phyloP scores from a whole-genome alignment of 2,329 filamentous ascomycete genomes.

The Myotisia sp. region DNA sequence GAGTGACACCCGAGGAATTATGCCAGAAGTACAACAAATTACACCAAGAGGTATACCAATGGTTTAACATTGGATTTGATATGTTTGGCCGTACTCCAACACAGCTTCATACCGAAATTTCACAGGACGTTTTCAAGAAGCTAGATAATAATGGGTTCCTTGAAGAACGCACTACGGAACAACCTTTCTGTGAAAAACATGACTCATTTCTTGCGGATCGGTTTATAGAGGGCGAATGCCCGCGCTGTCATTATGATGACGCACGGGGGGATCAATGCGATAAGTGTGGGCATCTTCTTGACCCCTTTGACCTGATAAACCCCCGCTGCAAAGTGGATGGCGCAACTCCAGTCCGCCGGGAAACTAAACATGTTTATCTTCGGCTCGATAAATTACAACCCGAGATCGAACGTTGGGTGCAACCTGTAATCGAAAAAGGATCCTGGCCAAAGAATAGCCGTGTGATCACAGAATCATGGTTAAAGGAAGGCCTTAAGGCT shows the following conservation, averaged over 20 bases:
- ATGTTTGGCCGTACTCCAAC: slow-evolving; percentile 91
- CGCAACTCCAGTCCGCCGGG: slow-evolving; percentile 59
- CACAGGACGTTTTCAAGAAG: slow-evolving; percentile 76
- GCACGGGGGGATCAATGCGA: slow-evolving; percentile 63
- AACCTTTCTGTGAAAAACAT: slow-evolving; percentile 78
- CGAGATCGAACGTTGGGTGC: slow-evolving; percentile 63
- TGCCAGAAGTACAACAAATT: slow-evolving; percentile 87
- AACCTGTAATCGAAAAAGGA: slow-evolving; percentile 57
- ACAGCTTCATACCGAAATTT: slow-evolving; percentile 75
- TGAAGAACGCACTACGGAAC: slow-evolving; percentile 71
- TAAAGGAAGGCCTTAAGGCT: slow-evolving; percentile 59
- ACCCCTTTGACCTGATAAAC: slow-evolving; percentile 63
- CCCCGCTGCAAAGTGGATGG: slow-evolving; percentile 86
- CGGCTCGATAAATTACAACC: slow-evolving; percentile 69
- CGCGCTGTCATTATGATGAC: slow-evolving; percentile 46
- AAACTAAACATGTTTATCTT: slow-evolving; percentile 88
- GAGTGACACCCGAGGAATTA: slow-evolving; percentile 64
- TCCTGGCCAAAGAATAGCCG: slow-evolving; percentile 33
- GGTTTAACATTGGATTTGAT: slow-evolving; percentile 92
- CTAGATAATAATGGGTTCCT: slow-evolving; percentile 81
- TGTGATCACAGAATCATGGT: slow-evolving; percentile 34
- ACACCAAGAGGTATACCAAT: slow-evolving; percentile 83
- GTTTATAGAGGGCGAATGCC: slow-evolving; percentile 39
- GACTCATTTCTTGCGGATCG: slow-evolving; percentile 32
- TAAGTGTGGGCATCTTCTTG: slow-evolving; percentile 57